Conservation (phyloP, 495 filamentous ascomycete species). For the Neurospora africana region DNA sequence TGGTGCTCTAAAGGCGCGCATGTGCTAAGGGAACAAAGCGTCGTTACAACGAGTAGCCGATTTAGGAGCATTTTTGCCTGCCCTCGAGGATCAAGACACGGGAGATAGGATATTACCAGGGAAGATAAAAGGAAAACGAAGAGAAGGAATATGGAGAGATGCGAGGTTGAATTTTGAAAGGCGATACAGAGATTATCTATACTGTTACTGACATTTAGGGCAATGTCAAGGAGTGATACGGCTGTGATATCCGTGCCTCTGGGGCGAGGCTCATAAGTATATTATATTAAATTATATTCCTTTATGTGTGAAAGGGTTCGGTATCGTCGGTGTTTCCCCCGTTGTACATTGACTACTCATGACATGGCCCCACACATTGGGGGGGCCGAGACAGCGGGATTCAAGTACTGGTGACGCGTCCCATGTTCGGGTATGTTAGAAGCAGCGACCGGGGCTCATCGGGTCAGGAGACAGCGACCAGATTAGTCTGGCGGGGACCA, state of each 20-base stretch:
- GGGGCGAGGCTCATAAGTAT: background rate
- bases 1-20: background rate
- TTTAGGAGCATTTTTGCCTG: background rate
- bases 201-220: background rate
- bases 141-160: background rate
- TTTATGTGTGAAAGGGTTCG: background rate
- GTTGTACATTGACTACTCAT: background rate
- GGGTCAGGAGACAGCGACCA: background rate
- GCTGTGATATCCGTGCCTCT: background rate
- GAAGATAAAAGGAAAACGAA: background rate
- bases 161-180: background rate
- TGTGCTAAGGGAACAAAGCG: background rate
- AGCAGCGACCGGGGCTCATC: background rate
- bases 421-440: background rate
- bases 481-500: background rate
- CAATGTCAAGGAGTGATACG: background rate
- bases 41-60: background rate
- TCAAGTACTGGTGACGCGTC: background rate
- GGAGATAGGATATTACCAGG: background rate
- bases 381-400: background rate
- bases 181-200: background rate
- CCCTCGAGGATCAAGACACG: background rate
- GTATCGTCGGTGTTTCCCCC: background rate
- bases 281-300: too few relatives aligned
- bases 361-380: background rate